Evolutionary conservation across 257 asterid species (phyloP).

Genomic region (Verbascum thapsus): DNA sequence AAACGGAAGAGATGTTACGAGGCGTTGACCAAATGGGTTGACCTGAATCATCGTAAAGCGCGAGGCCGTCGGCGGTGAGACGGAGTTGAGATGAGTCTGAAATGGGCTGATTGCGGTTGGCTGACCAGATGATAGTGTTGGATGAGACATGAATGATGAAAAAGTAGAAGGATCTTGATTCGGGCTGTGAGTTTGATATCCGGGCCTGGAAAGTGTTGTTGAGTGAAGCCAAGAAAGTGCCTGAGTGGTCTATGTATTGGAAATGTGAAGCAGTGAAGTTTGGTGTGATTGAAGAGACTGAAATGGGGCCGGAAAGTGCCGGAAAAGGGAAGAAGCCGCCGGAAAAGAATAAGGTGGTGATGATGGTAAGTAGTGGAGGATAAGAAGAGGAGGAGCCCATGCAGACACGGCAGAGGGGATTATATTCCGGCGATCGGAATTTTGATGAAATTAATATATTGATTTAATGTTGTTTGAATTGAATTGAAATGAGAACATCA

Average conservation of each 20-base stretch:
- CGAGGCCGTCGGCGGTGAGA: constrained; percentile 36
- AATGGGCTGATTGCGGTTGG: constrained; percentile 46
- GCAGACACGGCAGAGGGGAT: constrained; percentile 32
- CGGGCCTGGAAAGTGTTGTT: constrained; percentile 43
- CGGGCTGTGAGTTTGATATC: constrained; percentile 36
- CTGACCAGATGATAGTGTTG: constrained; percentile 41
- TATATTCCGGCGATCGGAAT: not conserved
- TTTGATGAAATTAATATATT: not conserved
- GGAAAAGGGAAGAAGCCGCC: constrained; percentile 4
- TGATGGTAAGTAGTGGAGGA: constrained; percentile 1
- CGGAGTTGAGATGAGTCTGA: constrained; percentile 42
- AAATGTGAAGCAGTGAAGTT: constrained; percentile 43
- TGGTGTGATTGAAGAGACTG: constrained; percentile 18
- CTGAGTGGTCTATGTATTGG: constrained; percentile 46
- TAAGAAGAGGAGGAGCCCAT: constrained; percentile 39
- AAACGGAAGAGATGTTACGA: constrained; percentile 16
- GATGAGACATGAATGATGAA: constrained; percentile 37
- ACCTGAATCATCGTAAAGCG: constrained; percentile 37
- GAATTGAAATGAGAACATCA: too few relatives aligned
- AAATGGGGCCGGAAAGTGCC: constrained; percentile 36
- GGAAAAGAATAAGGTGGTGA: constrained; percentile 2
- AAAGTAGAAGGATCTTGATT: constrained; percentile 37
- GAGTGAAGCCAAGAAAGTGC: constrained; percentile 40
- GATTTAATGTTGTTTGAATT: not conserved
- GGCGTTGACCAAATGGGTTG: constrained; percentile 64